phyloP scores from a whole-genome alignment of 2,329 filamentous ascomycete genomes.

The Sporothrix brasiliensis region DNA sequence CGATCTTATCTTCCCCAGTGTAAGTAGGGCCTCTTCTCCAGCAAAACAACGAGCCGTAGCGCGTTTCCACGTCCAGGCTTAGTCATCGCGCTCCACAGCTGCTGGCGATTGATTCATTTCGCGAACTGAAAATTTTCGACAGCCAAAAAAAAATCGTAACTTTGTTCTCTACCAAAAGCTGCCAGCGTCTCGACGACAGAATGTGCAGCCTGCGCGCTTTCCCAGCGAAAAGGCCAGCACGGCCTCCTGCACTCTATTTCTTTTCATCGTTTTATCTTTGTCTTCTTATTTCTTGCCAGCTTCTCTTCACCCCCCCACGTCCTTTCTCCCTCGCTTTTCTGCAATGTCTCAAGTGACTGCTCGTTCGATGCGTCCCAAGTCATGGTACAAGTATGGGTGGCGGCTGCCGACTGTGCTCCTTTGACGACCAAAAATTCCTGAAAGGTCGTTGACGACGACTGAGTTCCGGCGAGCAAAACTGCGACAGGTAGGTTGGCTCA shows the following conservation, averaged over 20 bases:
- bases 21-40: neutral
- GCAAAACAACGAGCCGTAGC: neutral
- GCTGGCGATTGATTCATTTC: neutral
- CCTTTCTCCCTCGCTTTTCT: neutral
- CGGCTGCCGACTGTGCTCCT: neutral
- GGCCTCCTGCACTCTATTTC: neutral
- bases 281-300: neutral
- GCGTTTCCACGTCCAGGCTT: neutral
- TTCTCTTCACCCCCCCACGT: neutral
- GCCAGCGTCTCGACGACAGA: neutral
- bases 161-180: neutral
- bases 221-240: no score
- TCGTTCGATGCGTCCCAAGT: neutral
- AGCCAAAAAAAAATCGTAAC: conserved; percentile 2
- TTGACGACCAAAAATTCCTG: neutral
- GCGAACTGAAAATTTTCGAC: conserved; percentile 2
- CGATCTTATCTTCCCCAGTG: neutral
- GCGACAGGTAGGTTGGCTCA: neutral
- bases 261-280: neutral
- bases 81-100: neutral
- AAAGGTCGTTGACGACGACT: neutral
- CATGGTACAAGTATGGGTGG: neutral
- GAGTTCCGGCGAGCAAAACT: neutral
- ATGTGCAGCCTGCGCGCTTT: neutral
- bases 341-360: neutral